A percentile compares a stretch with the other conserved stretches of the same genome.
Evolutionary conservation across 495 filamentous ascomycete species (phyloP).

Genomic region (Penicillium simplicissimum): DNA sequence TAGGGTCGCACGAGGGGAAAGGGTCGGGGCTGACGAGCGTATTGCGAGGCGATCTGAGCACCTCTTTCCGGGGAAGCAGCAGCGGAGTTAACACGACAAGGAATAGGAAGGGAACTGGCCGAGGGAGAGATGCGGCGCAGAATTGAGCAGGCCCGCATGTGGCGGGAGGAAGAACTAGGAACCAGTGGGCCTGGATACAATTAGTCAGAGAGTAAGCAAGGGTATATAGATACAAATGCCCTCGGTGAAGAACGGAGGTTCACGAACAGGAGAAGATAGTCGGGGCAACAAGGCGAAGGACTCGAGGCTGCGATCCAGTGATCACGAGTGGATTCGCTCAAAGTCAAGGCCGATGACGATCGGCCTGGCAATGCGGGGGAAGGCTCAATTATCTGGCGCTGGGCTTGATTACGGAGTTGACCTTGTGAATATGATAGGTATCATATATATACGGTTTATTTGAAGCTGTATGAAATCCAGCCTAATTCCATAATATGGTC

Average conservation of each 20-base stretch:
- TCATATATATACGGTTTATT: not conserved
- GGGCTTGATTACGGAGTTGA: not conserved
- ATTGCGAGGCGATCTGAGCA: conserved; percentile 28
- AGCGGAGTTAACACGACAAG: conserved; percentile 10
- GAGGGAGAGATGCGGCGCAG: conserved; percentile 37
- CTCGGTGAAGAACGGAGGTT: not conserved
- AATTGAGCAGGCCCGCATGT: conserved; percentile 40
- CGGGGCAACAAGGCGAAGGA: conserved; percentile 1
- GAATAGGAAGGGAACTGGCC: conserved; percentile 28
- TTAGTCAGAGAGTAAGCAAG: not conserved
- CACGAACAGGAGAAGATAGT: not conserved
- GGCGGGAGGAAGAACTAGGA: conserved; percentile 19
- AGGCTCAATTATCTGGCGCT: not conserved
- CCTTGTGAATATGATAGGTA: not conserved
- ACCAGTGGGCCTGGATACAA: not conserved
- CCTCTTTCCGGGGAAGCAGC: conserved; percentile 9
- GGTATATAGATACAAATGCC: conserved; percentile 6
- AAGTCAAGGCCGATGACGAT: conserved; percentile 16
- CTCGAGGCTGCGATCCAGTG: conserved; percentile 2
- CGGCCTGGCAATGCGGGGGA: conserved; percentile 13
- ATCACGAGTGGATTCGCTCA: conserved; percentile 16
- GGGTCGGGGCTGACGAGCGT: conserved; percentile 23
- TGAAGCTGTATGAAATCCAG: no score
- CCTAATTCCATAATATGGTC: no score
- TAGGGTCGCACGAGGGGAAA: conserved; percentile 25